Percentiles rank a stretch among this genome's conserved stretches.
Evolutionary conservation across 2,329 filamentous ascomycete species (phyloP).

Genomic region (Diplocarpon mali): DNA sequence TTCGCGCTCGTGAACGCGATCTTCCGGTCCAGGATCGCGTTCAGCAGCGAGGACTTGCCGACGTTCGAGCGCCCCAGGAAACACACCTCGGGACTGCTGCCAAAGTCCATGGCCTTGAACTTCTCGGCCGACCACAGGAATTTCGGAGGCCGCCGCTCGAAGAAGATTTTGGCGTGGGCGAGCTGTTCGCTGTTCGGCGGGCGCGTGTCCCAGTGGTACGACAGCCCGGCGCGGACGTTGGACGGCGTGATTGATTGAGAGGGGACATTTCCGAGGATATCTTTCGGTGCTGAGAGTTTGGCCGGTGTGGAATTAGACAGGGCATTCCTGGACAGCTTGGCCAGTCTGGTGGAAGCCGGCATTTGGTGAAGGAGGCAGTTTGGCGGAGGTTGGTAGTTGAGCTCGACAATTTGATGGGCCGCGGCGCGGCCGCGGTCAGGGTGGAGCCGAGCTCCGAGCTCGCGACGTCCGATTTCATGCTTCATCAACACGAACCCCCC

Average conservation of each 20-base stretch:
- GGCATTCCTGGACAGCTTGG: too few species aligned
- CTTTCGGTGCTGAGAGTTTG: not conserved
- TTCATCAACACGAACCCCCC: not conserved
- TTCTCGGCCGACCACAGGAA: conserved; percentile 48
- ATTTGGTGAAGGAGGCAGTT: too few species aligned
- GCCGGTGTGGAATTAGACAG: not conserved
- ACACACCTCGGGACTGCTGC: conserved; percentile 29
- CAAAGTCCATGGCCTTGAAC: conserved; percentile 47
- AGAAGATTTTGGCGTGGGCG: conserved; percentile 34
- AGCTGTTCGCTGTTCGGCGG: conserved; percentile 34
- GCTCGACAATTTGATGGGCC: too few species aligned
- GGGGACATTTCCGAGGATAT: not conserved
- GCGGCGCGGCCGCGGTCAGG: too few species aligned
- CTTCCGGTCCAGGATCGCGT: conserved; percentile 43
- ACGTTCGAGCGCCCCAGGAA: conserved; percentile 63
- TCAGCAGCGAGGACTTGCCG: conserved; percentile 57
- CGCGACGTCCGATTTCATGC: not conserved
- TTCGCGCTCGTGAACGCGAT: conserved; percentile 46
- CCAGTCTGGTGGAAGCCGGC: too few species aligned
- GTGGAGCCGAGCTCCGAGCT: not conserved
- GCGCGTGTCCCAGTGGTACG: conserved; percentile 40
- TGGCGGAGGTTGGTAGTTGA: too few species aligned
- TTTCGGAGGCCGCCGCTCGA: conserved; percentile 35
- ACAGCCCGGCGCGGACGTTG: conserved; percentile 17
- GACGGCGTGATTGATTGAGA: not conserved